A percentile compares a stretch with the other conserved stretches of the same genome.
These are phyloP conservation scores for Helotiales sp. DNA, from an alignment of 2,329 filamentous ascomycete species.

Conservation along the genomic window DNA sequence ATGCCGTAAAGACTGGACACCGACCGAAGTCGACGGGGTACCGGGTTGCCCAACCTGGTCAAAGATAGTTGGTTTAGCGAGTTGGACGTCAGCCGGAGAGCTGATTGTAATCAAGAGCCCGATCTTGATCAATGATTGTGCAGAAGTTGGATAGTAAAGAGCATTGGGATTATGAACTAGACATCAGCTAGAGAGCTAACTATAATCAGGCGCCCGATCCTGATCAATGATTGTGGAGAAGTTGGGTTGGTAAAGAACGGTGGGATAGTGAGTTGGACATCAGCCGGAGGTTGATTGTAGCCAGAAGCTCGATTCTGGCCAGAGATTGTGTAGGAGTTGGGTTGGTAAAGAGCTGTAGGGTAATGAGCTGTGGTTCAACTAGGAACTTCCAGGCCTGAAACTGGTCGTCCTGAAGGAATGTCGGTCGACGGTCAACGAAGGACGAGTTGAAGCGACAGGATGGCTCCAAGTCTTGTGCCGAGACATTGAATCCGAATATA, in stretches of 20 bases:
- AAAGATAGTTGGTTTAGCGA: neutral
- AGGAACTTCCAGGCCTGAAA: neutral
- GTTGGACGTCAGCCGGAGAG: neutral
- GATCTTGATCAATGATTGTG: too few relatives aligned
- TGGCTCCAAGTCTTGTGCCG: neutral
- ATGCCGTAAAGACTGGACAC: neutral
- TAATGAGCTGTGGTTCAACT: neutral
- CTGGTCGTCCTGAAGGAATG: neutral
- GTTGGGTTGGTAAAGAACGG: too few relatives aligned
- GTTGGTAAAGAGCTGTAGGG: neutral
- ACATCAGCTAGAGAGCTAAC: too few relatives aligned
- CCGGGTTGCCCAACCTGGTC: neutral
- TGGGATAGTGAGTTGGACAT: too few relatives aligned
- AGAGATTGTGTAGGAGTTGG: too few relatives aligned
- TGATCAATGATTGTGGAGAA: too few relatives aligned
- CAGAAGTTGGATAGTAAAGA: too few relatives aligned
- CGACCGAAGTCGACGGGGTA: neutral
- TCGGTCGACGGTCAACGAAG: neutral
- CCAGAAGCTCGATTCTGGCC: too few relatives aligned
- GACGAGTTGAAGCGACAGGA: neutral
- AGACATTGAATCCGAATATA: neutral
- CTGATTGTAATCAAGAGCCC: too few relatives aligned
- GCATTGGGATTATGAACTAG: too few relatives aligned
- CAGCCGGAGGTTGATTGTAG: too few relatives aligned
- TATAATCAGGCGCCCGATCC: too few relatives aligned